Evolutionary conservation across 805 yeast genomes (phyloP), one percentile per base, ranked within the genome.

Genomic region (Suhomyces pyralidae): DNA sequence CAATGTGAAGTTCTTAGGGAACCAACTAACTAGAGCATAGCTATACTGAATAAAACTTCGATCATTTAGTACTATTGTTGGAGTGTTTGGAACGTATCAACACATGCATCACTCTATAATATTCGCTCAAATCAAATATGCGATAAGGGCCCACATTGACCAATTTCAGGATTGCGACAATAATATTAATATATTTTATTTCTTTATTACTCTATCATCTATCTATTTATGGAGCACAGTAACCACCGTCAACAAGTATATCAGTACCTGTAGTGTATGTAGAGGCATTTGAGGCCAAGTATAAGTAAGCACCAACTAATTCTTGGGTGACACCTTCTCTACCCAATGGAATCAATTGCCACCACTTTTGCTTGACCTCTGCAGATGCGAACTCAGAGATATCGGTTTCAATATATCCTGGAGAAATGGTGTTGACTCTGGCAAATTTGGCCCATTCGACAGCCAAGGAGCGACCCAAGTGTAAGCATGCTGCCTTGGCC

Each of bases 361-460:
- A 71, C 80, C 80, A 76, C 45, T 58, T 63, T 36, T 57, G 55
- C 64, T 71, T 74, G 51, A 66, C 56, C 9, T 67, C 70, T 2
- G 60, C 60, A 24, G 64, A 63, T 19, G 64, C 74, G 53, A 75
- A 75, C 48, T 68, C 71, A 7, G 73, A 62, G 48, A 76, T 71
- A 22, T 73, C 78, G 10, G 80, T 76, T 26, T 51, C 55, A 48
- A 76, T 70, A 63, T 76, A 76, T 30, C 80, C 80, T 12, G 80
- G 80, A 17, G 77, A 70, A 40, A 76, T 55, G 30, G 77, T 61
- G 63, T 75, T 75, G 49, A 73, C 77, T 59, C 79, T 63, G 32
- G 72, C 77, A 54, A 76, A 75, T 1, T 84, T 73, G 44, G 71
- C 77, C 80, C 80, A 76, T 61, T 76, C 80, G 24, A 76, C 73